Conservation (phyloP, 129 eudicot genomes). For the Saussurea involucrata region DNA sequence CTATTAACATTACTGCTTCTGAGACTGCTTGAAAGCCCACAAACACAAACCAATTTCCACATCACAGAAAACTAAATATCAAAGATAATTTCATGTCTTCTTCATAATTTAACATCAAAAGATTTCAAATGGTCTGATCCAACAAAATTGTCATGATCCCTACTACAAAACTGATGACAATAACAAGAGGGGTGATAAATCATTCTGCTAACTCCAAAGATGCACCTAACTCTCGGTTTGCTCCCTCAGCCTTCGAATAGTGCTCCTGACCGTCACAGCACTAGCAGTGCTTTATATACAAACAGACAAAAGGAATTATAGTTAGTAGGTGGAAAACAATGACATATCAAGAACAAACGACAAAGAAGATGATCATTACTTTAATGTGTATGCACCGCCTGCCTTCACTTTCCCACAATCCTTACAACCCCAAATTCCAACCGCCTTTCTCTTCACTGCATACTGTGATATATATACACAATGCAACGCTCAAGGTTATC, state of each 20-base stretch:
- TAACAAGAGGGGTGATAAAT: background rate
- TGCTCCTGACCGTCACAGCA: slow-evolving; percentile 95
- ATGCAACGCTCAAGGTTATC: background rate
- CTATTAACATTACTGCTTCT: background rate
- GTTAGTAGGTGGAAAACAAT: background rate
- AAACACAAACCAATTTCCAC: background rate
- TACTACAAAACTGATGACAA: slow-evolving; percentile 6
- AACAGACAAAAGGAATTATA: background rate
- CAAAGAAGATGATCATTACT: slow-evolving; percentile 32
- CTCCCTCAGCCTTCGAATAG: slow-evolving; percentile 92
- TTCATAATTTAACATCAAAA: slow-evolving; percentile 3
- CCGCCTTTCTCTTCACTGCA: slow-evolving; percentile 95
- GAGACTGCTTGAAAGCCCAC: background rate
- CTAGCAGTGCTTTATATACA: slow-evolving; percentile 67
- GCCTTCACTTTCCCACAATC: slow-evolving; percentile 98
- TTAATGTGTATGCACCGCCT: slow-evolving; percentile 95
- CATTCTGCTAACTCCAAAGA: background rate
- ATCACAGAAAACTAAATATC: background rate
- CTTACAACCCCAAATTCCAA: slow-evolving; percentile 97
- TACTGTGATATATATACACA: slow-evolving; percentile 40
- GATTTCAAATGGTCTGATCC: background rate
- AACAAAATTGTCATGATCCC: slow-evolving; percentile 20
- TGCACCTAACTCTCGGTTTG: slow-evolving; percentile 67
- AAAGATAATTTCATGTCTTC: background rate
- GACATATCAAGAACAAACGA: background rate